Conservation (phyloP, 495 filamentous ascomycete species). For the Schizothecium vesticola region DNA sequence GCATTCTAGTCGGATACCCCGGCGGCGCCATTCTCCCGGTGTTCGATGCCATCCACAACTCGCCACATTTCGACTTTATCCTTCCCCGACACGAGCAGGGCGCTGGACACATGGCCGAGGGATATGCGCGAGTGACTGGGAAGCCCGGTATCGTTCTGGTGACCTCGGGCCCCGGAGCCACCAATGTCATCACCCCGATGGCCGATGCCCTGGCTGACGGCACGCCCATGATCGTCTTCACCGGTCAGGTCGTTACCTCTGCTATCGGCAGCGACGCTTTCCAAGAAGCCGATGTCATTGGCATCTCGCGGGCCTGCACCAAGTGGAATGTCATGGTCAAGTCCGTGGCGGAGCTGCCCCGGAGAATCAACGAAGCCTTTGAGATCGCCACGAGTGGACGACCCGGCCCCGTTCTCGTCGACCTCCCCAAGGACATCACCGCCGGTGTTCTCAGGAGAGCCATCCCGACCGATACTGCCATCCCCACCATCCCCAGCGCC, state of each 20-base stretch:
- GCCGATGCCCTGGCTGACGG: slow-evolving; percentile 75
- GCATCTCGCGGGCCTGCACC: slow-evolving; percentile 71
- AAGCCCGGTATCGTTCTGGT: slow-evolving; percentile 74
- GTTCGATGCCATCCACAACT: slow-evolving; percentile 79
- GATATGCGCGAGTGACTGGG: slow-evolving; percentile 69
- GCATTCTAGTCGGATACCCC: slow-evolving; percentile 57
- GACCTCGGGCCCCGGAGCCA: slow-evolving; percentile 73
- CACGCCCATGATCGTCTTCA: slow-evolving; percentile 73
- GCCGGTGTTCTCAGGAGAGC: slow-evolving; percentile 58
- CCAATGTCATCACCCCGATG: slow-evolving; percentile 74
- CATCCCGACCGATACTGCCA: slow-evolving; percentile 60
- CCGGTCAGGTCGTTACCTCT: slow-evolving; percentile 66
- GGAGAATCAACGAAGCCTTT: slow-evolving; percentile 78
- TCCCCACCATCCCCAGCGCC: slow-evolving; percentile 64
- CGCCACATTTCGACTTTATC: slow-evolving; percentile 70
- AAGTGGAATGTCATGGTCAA: slow-evolving; percentile 88
- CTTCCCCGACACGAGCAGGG: slow-evolving; percentile 76
- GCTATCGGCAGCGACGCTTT: slow-evolving; percentile 77
- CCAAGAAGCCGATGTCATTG: slow-evolving; percentile 73
- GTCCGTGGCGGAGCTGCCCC: slow-evolving; percentile 69
- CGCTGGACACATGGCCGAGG: slow-evolving; percentile 77
- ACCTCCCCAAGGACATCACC: slow-evolving; percentile 75
- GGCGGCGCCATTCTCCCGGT: slow-evolving; percentile 80
- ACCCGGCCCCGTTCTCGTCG: slow-evolving; percentile 74
- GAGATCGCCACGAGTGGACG: slow-evolving; percentile 74